A percentile compares a stretch with the other conserved stretches of the same genome.
phyloP scores from a whole-genome alignment of 805 yeast species.

The Pichia paraexigua region DNA sequence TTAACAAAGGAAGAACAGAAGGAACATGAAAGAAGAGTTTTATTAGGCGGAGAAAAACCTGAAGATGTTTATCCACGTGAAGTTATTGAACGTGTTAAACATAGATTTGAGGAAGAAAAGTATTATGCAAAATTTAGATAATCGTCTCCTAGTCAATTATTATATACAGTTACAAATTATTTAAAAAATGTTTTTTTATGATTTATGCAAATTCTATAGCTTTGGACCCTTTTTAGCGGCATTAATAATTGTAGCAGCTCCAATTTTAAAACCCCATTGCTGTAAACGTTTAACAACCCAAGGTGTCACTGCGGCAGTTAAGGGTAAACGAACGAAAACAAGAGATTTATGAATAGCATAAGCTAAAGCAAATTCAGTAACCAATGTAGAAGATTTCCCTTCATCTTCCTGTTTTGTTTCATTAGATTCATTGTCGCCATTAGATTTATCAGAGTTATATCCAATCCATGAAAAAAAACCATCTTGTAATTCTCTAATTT shows the following conservation, averaged over 20 bases:
- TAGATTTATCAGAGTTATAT: conserved; percentile 5
- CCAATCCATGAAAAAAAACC: conserved; percentile 57
- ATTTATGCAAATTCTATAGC: not conserved
- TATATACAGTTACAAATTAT: not conserved
- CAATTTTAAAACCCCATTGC: conserved; percentile 75
- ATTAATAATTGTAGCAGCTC: conserved; percentile 23
- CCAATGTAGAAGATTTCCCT: conserved; percentile 33
- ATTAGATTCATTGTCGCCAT: not conserved
- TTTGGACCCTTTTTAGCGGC: not conserved
- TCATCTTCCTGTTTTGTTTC: not conserved
- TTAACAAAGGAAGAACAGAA: conserved; percentile 85
- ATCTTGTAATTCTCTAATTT: conserved; percentile 60
- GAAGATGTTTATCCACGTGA: conserved; percentile 57
- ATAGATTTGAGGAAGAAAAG: conserved; percentile 66
- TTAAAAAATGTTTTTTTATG: not conserved
- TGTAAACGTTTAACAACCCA: conserved; percentile 56
- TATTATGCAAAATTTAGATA: conserved; percentile 56
- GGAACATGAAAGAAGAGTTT: conserved; percentile 66
- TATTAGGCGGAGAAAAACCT: conserved; percentile 57
- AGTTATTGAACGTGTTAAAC: conserved; percentile 46
- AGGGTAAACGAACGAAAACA: conserved; percentile 75
- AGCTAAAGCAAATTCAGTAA: conserved; percentile 85
- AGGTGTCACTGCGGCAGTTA: conserved; percentile 91
- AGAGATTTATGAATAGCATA: conserved; percentile 89
- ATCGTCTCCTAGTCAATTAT: conserved; percentile 30